Base-by-base conservation (phyloP, 768 basidiomycete genomes). In the Tulasnella sp. region DNA sequence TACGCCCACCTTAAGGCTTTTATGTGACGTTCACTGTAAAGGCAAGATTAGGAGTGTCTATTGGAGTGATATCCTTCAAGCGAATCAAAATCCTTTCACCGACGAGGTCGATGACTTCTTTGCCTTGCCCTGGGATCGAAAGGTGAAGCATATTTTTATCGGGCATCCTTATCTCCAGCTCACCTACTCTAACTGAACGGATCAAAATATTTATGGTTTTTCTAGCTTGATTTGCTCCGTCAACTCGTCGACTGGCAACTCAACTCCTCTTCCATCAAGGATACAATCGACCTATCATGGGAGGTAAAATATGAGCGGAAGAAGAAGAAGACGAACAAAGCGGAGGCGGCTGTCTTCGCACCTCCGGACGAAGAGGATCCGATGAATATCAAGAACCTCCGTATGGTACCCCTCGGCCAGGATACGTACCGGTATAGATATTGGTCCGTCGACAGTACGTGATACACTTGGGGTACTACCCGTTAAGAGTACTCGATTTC, bases 361-460 rank as follows among this genome's bases (percentile, higher is more conserved):
- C 66, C 78, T 8, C 80, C 38, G 76, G 78, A 57, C 46, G 70
- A 81, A 56, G 72, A 74, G 49, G 84, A 85, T 70, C 78, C 82
- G 19, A 75, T 75, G 61, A 85, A 81, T 66, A 81, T 79, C 66
- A 80, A 82, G 65, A 76, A 71, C 46, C 72, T 92, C 51, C 79
- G 80, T 60, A 73, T 87, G 50, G 63, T 79, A 57, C 88, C 89
- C 17, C 68, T 91, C 21, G 89, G 89, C 45, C 86, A 89, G 67
- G 89, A 92, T 68, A 71, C 68, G 55, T 76, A 78, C 53, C 80
- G 85, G 63, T 85, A 80, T 69, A 85, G 89, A 53, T 92, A 82
- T 72, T 92, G 89, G 89, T 72, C 84, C 63, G 79, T 79, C 68
- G 89, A 91, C 80, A 85, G 89, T 92, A 75, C 77, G 88, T 87